Evolutionary conservation across 2,329 filamentous ascomycete genomes (phyloP).

Genomic region (Tolypocladium album): DNA sequence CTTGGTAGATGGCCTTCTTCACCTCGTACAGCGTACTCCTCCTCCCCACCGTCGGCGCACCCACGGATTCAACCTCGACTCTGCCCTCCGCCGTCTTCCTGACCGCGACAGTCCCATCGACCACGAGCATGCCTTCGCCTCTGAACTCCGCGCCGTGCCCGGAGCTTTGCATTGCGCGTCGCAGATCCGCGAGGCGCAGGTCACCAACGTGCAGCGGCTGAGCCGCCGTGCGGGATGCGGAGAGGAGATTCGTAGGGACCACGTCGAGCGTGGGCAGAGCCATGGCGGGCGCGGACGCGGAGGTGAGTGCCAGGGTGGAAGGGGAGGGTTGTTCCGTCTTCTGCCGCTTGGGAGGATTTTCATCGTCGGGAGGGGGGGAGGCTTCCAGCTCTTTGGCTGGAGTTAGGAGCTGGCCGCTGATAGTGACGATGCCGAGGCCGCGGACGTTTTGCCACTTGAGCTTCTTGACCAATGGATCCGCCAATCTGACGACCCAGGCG

Average conservation of each 20-base stretch:
- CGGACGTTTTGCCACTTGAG: conserved; percentile 93
- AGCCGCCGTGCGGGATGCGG: conserved; percentile 64
- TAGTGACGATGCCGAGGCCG: conserved; percentile 81
- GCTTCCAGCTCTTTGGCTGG: conserved; percentile 7
- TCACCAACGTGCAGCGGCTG: conserved; percentile 94
- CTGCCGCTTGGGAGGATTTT: conserved; percentile 35
- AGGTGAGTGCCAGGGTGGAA: not conserved
- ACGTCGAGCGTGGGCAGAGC: conserved; percentile 41
- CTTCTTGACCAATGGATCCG: conserved; percentile 71
- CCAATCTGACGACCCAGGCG: conserved; percentile 89
- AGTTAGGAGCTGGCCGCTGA: conserved; percentile 59
- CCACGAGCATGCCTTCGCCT: conserved; percentile 82
- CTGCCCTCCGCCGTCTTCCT: conserved; percentile 77
- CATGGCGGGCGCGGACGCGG: conserved; percentile 11
- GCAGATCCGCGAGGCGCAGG: conserved; percentile 75
- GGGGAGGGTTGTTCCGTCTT: conserved; percentile 29
- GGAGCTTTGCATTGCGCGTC: conserved; percentile 69
- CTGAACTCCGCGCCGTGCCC: conserved; percentile 87
- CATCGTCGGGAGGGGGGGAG: conserved; percentile 18
- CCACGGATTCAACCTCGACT: conserved; percentile 78
- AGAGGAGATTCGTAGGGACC: conserved; percentile 48
- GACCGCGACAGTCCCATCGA: conserved; percentile 82
- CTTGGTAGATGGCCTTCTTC: conserved; percentile 85
- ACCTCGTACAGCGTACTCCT: conserved; percentile 74
- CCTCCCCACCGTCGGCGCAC: conserved; percentile 25